Percentiles rank a stretch among this genome's conserved stretches.
Conservation (phyloP, 192 early-diverging fungal genomes). For the Mortierella hygrophila region DNA sequence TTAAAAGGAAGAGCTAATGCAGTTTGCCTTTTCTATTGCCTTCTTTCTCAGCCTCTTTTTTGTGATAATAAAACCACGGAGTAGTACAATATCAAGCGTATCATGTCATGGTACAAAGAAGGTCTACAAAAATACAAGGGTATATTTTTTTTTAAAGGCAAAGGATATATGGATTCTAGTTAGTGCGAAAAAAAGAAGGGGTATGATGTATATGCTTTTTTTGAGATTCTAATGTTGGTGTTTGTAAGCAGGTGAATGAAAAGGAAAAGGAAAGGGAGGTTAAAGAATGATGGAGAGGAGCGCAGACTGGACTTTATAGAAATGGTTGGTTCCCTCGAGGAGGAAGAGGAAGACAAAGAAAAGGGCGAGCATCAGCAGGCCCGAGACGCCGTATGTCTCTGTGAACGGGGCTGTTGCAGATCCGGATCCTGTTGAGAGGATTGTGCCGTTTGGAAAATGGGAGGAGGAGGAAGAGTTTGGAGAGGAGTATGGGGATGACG, state of each 20-base stretch:
- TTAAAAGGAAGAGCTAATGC: not conserved
- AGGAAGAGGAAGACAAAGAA: slow-evolving; percentile 31
- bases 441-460: not conserved
- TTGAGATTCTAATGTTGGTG: not conserved
- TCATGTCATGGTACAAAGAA: not conserved
- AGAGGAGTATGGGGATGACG: not conserved
- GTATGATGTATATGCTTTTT: not conserved
- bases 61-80: not conserved
- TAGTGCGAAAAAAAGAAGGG: not conserved
- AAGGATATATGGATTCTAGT: slow-evolving; percentile 5
- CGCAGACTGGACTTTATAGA: slow-evolving; percentile 27
- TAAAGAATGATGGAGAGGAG: slow-evolving; percentile 44
- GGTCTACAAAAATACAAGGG: not conserved
- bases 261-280: not conserved
- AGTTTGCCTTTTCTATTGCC: not conserved
- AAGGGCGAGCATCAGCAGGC: slow-evolving; percentile 44
- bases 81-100: not conserved
- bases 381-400: slow-evolving; percentile 35
- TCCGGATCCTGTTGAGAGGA: not conserved
- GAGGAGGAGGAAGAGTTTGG: not conserved
- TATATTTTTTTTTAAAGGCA: slow-evolving; percentile 11
- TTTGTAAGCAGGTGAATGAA: not conserved
- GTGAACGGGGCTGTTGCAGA: slow-evolving; percentile 9
- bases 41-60: not conserved
- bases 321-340: slow-evolving; percentile 30